Evolutionary conservation across 768 basidiomycete genomes (phyloP).

Genomic region (Rhodotorula babjevae): DNA sequence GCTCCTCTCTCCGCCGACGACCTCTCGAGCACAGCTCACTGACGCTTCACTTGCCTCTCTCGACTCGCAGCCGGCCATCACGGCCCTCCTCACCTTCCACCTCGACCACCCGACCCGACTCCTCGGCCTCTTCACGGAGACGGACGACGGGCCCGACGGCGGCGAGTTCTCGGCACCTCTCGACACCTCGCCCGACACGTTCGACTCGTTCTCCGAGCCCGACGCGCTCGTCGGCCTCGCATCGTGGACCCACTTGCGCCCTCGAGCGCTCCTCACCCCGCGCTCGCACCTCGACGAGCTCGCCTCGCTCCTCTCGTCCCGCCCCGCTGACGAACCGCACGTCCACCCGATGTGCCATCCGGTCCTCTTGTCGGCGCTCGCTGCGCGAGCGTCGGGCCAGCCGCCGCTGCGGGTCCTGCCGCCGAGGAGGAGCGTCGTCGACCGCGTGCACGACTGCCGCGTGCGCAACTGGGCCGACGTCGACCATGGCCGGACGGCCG

Average conservation of each 20-base stretch:
- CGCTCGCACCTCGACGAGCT: slow-evolving; percentile 17
- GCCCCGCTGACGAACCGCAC: background rate
- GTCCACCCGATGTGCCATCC: slow-evolving; percentile 24
- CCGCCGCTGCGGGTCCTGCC: slow-evolving; percentile 19
- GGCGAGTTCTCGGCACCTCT: slow-evolving; percentile 13
- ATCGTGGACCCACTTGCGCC: slow-evolving; percentile 16
- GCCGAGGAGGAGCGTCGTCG: slow-evolving; percentile 13
- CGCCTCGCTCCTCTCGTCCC: background rate
- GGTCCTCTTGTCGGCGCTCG: slow-evolving; percentile 15
- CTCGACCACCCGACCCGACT: slow-evolving; percentile 19
- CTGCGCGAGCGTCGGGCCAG: background rate
- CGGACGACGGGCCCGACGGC: background rate
- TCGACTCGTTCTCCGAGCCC: slow-evolving; percentile 21
- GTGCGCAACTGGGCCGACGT: slow-evolving; percentile 20
- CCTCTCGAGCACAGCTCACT: too few relatives aligned
- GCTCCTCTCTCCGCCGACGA: background rate
- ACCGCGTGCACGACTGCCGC: slow-evolving; percentile 27
- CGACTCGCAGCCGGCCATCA: slow-evolving; percentile 14
- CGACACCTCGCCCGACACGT: background rate
- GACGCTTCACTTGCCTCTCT: too few relatives aligned
- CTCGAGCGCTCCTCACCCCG: slow-evolving; percentile 24
- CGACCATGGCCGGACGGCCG: background rate
- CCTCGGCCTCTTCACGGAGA: slow-evolving; percentile 18
- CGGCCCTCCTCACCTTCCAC: slow-evolving; percentile 21
- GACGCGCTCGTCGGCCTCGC: slow-evolving; percentile 16